These are phyloP conservation scores for Pouteria glomerata DNA, from an alignment of 148 eudicot genomes.

Conservation along the genomic window DNA sequence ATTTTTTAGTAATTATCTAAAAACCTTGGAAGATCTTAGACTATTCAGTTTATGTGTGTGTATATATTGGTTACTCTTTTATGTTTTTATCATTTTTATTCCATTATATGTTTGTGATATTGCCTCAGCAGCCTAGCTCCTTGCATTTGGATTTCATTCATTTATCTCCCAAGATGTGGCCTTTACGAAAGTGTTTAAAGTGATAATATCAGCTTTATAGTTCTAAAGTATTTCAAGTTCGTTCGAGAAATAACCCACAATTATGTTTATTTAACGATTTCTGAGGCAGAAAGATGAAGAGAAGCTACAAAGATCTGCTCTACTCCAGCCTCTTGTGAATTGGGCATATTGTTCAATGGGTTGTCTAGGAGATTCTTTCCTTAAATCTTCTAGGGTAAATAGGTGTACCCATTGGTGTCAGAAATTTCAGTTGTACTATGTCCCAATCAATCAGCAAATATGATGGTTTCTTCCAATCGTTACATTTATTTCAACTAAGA, in stretches of 20 bases:
- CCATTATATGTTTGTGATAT: not conserved
- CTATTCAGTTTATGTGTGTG: not conserved
- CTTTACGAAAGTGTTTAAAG: no score
- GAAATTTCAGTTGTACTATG: no score
- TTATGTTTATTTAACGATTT: not conserved
- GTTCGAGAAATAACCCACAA: not conserved
- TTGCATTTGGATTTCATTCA: no score
- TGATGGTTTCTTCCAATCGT: no score
- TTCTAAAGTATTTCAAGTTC: not conserved
- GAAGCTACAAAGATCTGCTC: not conserved
- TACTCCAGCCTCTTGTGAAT: not conserved
- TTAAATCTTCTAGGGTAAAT: not conserved
- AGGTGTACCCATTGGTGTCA: not conserved
- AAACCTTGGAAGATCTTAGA: not conserved
- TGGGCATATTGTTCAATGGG: no score
- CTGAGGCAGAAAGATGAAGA: not conserved
- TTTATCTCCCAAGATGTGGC: no score
- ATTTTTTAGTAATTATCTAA: not conserved
- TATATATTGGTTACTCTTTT: not conserved
- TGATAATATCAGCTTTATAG: not conserved
- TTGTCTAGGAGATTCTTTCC: not conserved
- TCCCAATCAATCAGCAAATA: no score
- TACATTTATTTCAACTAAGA: no score
- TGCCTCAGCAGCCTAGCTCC: not conserved
- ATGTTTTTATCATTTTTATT: not conserved